Percentiles rank a stretch among this genome's conserved stretches.
These are phyloP conservation scores for Asterella californica DNA, from an alignment of 225 moss, liverwort and hornwort species.

Conservation along the genomic window DNA sequence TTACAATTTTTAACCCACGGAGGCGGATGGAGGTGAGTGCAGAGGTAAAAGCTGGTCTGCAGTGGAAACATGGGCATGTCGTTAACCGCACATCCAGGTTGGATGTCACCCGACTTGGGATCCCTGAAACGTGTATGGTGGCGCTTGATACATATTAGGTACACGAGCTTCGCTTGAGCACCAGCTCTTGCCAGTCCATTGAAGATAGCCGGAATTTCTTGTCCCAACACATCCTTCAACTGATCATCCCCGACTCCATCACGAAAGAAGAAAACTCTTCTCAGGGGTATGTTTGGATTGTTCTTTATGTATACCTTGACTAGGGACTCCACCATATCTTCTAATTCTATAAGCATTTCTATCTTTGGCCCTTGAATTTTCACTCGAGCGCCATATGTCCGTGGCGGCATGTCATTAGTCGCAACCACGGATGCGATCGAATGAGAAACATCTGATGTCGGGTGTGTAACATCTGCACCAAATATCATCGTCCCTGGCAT, in stretches of 20 bases:
- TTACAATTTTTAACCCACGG: background rate
- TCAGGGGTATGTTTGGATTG: background rate
- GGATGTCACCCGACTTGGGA: background rate
- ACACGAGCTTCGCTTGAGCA: background rate
- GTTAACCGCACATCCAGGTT: background rate
- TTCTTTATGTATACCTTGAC: background rate
- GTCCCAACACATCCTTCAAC: background rate
- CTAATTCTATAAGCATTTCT: background rate
- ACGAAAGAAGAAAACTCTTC: slow-evolving; percentile 5
- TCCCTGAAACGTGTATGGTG: slow-evolving; percentile 9
- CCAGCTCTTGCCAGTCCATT: background rate
- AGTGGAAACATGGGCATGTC: background rate
- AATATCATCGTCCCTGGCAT: slow-evolving; percentile 13
- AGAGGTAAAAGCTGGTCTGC: background rate
- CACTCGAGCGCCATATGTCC: background rate
- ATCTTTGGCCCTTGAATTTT: background rate
- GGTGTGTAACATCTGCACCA: slow-evolving; percentile 11
- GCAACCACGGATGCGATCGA: slow-evolving; percentile 5
- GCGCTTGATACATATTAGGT: background rate
- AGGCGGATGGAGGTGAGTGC: background rate
- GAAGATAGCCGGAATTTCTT: background rate
- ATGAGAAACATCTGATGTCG: background rate
- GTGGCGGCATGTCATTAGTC: slow-evolving; percentile 3
- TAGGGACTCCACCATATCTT: background rate
- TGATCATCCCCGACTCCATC: background rate